phyloP scores from a whole-genome alignment of 1,284 basidiomycete genomes.

The Ganoderma resinaceum region DNA sequence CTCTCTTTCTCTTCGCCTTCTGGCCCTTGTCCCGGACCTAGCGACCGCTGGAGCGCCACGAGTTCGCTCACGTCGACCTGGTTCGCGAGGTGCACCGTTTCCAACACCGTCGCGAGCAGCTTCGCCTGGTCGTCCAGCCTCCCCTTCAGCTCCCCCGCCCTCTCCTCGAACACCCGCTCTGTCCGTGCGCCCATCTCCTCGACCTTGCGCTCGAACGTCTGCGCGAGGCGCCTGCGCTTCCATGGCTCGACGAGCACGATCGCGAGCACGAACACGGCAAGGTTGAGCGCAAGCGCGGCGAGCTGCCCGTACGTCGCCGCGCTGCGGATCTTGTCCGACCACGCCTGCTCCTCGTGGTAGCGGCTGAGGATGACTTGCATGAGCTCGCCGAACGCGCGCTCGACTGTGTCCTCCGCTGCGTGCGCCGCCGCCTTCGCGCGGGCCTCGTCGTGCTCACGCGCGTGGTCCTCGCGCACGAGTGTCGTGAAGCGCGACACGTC shows the following conservation, averaged over 20 bases:
- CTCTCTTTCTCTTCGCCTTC: constrained; percentile 13
- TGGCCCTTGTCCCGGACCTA: constrained; percentile 24
- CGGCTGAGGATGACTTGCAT: constrained; percentile 87
- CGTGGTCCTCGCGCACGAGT: constrained; percentile 88
- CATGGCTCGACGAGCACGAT: constrained; percentile 93
- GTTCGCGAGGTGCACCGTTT: constrained; percentile 34
- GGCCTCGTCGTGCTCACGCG: constrained; percentile 79
- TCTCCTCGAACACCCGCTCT: constrained; percentile 33
- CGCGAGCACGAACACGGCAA: constrained; percentile 88
- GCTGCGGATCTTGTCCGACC: constrained; percentile 96
- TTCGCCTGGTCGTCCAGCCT: constrained; percentile 61
- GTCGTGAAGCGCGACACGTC: constrained; percentile 87
- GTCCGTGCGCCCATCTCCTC: constrained; percentile 70
- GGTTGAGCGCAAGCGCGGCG: constrained; percentile 83
- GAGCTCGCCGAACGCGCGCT: constrained; percentile 84
- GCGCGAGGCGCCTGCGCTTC: constrained; percentile 85
- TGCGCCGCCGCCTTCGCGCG: constrained; percentile 71
- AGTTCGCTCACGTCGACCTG: constrained; percentile 21
- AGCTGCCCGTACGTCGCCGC: constrained; percentile 91
- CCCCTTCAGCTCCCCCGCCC: constrained; percentile 53
- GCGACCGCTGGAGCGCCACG: constrained; percentile 26
- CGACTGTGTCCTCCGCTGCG: constrained; percentile 78
- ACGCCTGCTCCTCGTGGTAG: constrained; percentile 97
- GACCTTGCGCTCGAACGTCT: constrained; percentile 88
- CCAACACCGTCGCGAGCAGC: constrained; percentile 41